Evolutionary conservation across 805 yeast species (phyloP), one percentile per base, ranked within the genome.

Genomic region (Zygoascus biomembranicola): DNA sequence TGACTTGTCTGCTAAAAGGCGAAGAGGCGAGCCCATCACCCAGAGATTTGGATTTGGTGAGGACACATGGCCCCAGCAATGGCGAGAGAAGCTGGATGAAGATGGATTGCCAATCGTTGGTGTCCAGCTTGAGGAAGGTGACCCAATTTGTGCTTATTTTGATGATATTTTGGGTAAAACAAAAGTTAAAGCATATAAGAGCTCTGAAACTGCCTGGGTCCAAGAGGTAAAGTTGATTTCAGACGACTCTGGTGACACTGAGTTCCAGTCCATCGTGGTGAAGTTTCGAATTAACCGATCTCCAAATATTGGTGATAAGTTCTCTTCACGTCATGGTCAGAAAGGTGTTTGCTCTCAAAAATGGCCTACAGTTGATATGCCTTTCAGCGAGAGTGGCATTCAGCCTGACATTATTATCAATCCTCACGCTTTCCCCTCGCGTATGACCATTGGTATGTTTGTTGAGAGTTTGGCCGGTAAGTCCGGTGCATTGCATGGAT

Each of bases 401-500:
- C 76, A 81, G 2, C 99, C 99, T 0, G 99, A 92, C 73, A 90
- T 92, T 59, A 92, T 92, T 65, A 92, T 92, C 97, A 92, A 92
- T 66, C 99, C 99, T 1, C 99, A 92, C 69, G 99, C 97, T 74
- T 94, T 92, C 84, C 99, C 99, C 58, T 92, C 98, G 49, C 94
- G 99, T 77, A 94, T 94, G 99, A 94, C 99, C 11, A 92, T 94
- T 71, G 99, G 99, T 76, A 94, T 94, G 98, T 94, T 94, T 73
- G 97, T 94, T 49, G 99, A 94, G 73, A 86, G 95, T 52, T 73
- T 94, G 54, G 98, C 99, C n/a, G 99, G 99, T 66, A 94, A 94
- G 71, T 94, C 98, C 5, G 99, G 99, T 69, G 96, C 97, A 6
- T 74, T 94, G 64, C 99, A 94, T 62, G 99, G 99, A 65, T 84